These are phyloP conservation scores for Meira miltonrushii DNA, from an alignment of 1,284 basidiomycete species.

Conservation along the genomic window DNA sequence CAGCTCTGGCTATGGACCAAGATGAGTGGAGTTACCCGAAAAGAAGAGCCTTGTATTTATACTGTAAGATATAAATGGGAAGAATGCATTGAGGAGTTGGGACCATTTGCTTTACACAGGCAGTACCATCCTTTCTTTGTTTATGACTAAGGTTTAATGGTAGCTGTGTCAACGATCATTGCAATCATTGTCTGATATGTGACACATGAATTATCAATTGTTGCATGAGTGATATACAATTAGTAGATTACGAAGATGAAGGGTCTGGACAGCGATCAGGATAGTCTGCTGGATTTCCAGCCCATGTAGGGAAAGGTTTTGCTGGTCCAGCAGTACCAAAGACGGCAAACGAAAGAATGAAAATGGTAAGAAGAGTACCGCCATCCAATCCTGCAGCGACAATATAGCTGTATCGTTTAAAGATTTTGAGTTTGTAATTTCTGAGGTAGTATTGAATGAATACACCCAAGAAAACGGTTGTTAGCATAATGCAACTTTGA, in stretches of 20 bases:
- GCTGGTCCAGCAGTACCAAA: conserved; percentile 61
- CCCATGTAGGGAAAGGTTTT: conserved; percentile 26
- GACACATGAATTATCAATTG: too few species aligned
- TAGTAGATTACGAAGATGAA: neutral
- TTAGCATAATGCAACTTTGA: conserved; percentile 20
- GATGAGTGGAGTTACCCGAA: too few species aligned
- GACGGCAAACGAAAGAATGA: conserved; percentile 66
- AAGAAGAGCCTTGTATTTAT: neutral
- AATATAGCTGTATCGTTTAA: conserved; percentile 66
- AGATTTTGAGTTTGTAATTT: conserved; percentile 20
- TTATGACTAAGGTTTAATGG: too few species aligned
- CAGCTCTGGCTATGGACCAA: conserved; percentile 32
- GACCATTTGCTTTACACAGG: too few species aligned
- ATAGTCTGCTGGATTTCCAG: conserved; percentile 17
- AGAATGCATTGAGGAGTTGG: neutral
- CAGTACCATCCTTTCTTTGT: too few species aligned
- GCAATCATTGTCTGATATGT: too few species aligned
- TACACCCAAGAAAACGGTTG: conserved; percentile 23
- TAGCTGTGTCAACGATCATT: too few species aligned
- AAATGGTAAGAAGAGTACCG: conserved; percentile 63
- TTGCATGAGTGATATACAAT: too few species aligned
- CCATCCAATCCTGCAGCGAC: conserved; percentile 66
- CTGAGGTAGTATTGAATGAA: conserved; percentile 25
- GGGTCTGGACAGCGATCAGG: conserved; percentile 5
- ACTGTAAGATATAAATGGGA: neutral